phyloP scores from a whole-genome alignment of 2,329 filamentous ascomycete genomes.

The Fusarium staphyleae region DNA sequence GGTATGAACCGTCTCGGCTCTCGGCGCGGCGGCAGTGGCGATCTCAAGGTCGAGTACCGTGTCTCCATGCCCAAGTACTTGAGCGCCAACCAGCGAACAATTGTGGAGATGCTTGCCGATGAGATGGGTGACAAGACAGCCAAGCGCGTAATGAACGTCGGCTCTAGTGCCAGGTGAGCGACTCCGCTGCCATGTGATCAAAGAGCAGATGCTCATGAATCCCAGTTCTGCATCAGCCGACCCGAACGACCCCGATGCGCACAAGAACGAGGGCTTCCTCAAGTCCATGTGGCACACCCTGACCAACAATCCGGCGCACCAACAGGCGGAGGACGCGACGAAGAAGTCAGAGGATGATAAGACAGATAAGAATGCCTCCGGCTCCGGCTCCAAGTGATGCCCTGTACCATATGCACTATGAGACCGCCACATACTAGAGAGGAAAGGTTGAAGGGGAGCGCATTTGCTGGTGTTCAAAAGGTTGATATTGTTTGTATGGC shows the following conservation, averaged over 20 bases:
- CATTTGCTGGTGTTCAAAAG: conserved; percentile 51
- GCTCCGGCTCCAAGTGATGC: conserved; percentile 44
- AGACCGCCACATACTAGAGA: conserved; percentile 37
- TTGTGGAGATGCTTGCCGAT: conserved; percentile 94
- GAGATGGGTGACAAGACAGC: conserved; percentile 94
- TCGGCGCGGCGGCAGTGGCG: conserved; percentile 73
- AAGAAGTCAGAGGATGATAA: conserved; percentile 42
- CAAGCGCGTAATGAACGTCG: conserved; percentile 88
- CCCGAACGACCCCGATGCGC: conserved; percentile 53
- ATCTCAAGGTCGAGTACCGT: conserved; percentile 93
- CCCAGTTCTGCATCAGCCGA: conserved; percentile 22
- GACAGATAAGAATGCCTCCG: conserved; percentile 45
- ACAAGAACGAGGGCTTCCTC: conserved; percentile 87
- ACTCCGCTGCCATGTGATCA: background rate
- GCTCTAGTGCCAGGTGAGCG: conserved; percentile 46
- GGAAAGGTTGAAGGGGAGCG: conserved; percentile 38
- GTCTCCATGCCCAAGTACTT: conserved; percentile 96
- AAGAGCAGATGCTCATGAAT: conserved; percentile 11
- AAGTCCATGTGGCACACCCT: conserved; percentile 94
- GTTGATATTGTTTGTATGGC: conserved; percentile 45
- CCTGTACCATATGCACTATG: conserved; percentile 34
- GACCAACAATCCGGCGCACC: conserved; percentile 74
- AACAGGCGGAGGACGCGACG: conserved; percentile 43
- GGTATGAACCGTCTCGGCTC: conserved; percentile 88
- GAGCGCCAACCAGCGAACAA: conserved; percentile 86